These are phyloP conservation scores for Saccharomycopsis lassenensis DNA, from an alignment of 805 yeast species.

Conservation along the genomic window DNA sequence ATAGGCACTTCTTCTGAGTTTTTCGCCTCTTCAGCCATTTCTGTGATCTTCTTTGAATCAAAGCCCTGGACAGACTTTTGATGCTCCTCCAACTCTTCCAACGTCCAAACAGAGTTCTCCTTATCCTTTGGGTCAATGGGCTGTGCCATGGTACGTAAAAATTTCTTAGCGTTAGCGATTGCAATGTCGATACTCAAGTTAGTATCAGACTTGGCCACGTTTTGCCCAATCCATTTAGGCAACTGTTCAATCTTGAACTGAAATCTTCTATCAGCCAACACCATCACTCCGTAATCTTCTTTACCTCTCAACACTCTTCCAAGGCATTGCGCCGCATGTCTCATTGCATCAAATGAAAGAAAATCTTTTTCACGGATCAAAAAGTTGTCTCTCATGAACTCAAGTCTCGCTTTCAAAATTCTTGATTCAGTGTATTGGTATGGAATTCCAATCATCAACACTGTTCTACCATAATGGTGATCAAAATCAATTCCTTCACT, in stretches of 20 bases:
- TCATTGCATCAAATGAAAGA: constrained; percentile 96
- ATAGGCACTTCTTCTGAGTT: too few relatives aligned
- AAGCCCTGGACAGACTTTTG: constrained; percentile 45
- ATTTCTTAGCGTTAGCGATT: constrained; percentile 84
- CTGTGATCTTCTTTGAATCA: constrained; percentile 19
- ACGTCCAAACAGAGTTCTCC: constrained; percentile 87
- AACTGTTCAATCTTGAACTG: constrained; percentile 75
- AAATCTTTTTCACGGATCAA: constrained; percentile 92
- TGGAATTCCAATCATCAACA: constrained; percentile 97
- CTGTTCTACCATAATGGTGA: constrained; percentile 96
- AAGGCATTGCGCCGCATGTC: constrained; percentile 98
- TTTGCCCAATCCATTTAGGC: constrained; percentile 97
- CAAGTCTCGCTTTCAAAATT: constrained; percentile 87
- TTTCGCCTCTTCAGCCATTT: constrained; percentile 19
- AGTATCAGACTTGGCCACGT: constrained; percentile 79
- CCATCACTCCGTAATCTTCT: constrained; percentile 98
- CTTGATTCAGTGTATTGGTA: constrained; percentile 98
- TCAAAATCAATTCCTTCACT: constrained; percentile 99
- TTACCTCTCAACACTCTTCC: constrained; percentile 97
- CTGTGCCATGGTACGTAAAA: constrained; percentile 87
- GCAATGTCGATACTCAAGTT: constrained; percentile 97
- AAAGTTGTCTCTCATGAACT: constrained; percentile 84
- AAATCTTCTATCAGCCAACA: constrained; percentile 89
- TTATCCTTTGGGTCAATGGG: constrained; percentile 83
- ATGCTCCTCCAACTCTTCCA: constrained; percentile 48